phyloP scores from a whole-genome alignment of 1,284 basidiomycete genomes.

The Ganoderma boninense region DNA sequence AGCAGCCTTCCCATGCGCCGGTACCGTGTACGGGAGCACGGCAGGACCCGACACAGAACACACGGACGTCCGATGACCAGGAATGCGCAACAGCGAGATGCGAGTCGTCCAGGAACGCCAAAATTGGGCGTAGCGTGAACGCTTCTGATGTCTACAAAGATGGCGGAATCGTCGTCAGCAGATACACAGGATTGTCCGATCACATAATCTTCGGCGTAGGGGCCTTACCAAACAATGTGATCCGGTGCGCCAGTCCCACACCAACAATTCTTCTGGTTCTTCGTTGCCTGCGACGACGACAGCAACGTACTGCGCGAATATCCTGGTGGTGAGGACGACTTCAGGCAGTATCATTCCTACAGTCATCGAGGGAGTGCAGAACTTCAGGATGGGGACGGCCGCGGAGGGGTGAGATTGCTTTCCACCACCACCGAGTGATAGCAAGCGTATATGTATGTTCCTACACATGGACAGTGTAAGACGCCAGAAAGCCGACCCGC shows the following conservation, averaged over 20 bases:
- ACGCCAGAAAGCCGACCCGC: neutral
- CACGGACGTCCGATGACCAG: neutral
- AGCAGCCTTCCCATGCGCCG: neutral
- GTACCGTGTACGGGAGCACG: neutral
- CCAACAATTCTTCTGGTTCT: neutral
- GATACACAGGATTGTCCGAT: neutral
- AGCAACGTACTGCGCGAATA: neutral
- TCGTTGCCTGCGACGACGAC: neutral
- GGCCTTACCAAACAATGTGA: neutral
- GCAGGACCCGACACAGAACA: neutral
- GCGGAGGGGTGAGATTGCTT: neutral
- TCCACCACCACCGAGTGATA: neutral
- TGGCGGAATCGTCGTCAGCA: neutral
- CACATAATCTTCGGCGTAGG: neutral
- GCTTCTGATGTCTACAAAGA: neutral
- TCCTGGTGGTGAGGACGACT: neutral
- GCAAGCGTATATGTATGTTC: neutral
- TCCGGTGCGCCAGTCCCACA: neutral
- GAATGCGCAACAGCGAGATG: neutral
- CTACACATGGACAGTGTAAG: neutral
- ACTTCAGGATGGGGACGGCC: neutral
- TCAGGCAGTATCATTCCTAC: neutral
- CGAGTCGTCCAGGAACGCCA: neutral
- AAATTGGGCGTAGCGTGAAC: neutral
- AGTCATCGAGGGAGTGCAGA: neutral